Base-by-base conservation (phyloP, 345 rosid genomes). In the Pugionium dolabratum region DNA sequence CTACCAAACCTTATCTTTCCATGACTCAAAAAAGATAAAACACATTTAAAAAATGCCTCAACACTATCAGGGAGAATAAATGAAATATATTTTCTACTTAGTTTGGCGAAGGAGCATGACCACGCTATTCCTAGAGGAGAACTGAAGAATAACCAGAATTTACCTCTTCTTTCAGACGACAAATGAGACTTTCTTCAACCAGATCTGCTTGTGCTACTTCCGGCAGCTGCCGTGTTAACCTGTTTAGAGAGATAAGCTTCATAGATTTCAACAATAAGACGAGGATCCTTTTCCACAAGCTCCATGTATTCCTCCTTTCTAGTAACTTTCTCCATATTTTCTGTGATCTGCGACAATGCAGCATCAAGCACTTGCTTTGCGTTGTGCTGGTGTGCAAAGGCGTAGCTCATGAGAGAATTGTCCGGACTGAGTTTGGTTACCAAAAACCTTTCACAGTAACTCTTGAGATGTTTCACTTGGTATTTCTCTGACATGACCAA, bases 371-470 rank as follows among this genome's bases (percentile, higher is more conserved):
- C 49, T 37, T 77, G 84, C 56, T 85, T 84, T 1, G 98, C 91
- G 5, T 80, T 77, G 73, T 92, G 90, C 85, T 85, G 97, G 74
- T 85, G 91, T 3, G 97, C 97, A 69, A 90, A 90, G 37, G 89
- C 87, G 60, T 86, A 89, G 67, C 75, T 83, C 84, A 88, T 68
- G 34, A 93, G 76, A 4, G 87, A 85, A 45, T 85, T 93, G 62
- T 93, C 88, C 85, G 85, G 81, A 67, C 74, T 89, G 77, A 89
- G 75, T 67, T 85, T 89, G 18, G 96, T 83, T 8, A 87, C 80
- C 54, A 93, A 43, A 71, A 76, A 86, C 77, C 75, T 89, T 86
- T 89, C 94, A 30, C 95, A 86, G 70, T 79, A 80, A 7, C 67
- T 73, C 75, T 89, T 92, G 62, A 92, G 96, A 65, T 89, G 86